Conservation (phyloP, 306 rosid species). For the Cicer cuneatum region DNA sequence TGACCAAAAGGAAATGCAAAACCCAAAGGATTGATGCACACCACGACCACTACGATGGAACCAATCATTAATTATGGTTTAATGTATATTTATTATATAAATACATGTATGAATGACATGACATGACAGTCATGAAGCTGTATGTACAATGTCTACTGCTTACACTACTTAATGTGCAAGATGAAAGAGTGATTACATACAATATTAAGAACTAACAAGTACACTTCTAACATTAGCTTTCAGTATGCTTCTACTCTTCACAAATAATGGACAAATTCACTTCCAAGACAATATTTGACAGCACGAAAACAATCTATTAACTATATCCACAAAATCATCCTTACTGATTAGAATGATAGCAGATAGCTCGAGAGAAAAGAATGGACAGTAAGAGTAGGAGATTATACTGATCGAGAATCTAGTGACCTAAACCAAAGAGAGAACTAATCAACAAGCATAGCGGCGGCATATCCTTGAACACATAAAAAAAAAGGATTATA, state of each 20-base stretch:
- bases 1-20: not conserved
- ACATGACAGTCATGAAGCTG: constrained; percentile 8
- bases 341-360: constrained; percentile 16
- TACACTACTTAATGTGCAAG: constrained; percentile 18
- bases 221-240: constrained; percentile 19
- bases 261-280: not conserved
- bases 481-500: not conserved
- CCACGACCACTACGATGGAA: not conserved
- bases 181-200: constrained; percentile 8
- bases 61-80: not conserved
- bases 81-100: not conserved
- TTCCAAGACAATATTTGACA: not conserved
- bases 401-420: not conserved
- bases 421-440: constrained; percentile 14
- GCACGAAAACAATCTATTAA: not conserved
- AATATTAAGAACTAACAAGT: constrained; percentile 19
- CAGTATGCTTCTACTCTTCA: not conserved
- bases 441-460: constrained; percentile 6
- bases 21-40: not conserved
- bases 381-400: constrained; percentile 11
- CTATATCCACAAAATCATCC: constrained; percentile 21
- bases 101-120: constrained; percentile 6
- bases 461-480: not conserved
- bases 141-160: constrained; percentile 14
- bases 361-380: constrained; percentile 11